Conservation (phyloP, 352 stramenopile genomes). For the Blastocystis sp. region DNA sequence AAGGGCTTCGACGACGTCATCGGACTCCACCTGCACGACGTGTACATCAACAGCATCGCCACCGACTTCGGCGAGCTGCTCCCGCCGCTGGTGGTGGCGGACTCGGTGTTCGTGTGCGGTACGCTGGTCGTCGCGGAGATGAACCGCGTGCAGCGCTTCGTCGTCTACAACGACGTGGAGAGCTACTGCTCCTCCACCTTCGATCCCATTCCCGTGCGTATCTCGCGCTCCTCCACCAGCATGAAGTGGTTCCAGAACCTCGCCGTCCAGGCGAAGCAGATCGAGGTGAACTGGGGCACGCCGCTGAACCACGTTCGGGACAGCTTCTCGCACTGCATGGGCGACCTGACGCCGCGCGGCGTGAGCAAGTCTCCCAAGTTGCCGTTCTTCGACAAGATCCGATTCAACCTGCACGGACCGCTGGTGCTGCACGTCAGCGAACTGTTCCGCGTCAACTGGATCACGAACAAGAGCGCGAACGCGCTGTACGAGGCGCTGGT, state of each 20-base stretch:
- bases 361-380: constrained; percentile 68
- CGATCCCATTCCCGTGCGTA: constrained; percentile 22
- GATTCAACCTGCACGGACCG: constrained; percentile 65
- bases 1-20: constrained; percentile 72
- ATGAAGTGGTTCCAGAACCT: constrained; percentile 71
- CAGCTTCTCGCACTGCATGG: constrained; percentile 36
- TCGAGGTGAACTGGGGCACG: constrained; percentile 57
- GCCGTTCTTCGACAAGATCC: constrained; percentile 61
- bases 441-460: constrained; percentile 44
- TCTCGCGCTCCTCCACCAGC: constrained; percentile 27
- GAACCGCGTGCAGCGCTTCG: constrained; percentile 55
- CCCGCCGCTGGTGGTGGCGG: neutral
- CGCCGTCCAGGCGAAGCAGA: constrained; percentile 11
- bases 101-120: constrained; percentile 25
- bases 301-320: constrained; percentile 18
- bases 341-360: constrained; percentile 34
- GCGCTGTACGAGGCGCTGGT: constrained; percentile 36
- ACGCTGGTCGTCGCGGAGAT: constrained; percentile 59
- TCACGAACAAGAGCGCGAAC: constrained; percentile 14
- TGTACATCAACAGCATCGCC: constrained; percentile 7
- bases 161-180: neutral
- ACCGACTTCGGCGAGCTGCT: constrained; percentile 23
- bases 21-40: constrained; percentile 65
- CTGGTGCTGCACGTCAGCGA: constrained; percentile 20
- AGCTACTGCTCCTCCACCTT: constrained; percentile 37